phyloP scores from a whole-genome alignment of 176 grass and related monocot species.

The Raddia distichophylla region DNA sequence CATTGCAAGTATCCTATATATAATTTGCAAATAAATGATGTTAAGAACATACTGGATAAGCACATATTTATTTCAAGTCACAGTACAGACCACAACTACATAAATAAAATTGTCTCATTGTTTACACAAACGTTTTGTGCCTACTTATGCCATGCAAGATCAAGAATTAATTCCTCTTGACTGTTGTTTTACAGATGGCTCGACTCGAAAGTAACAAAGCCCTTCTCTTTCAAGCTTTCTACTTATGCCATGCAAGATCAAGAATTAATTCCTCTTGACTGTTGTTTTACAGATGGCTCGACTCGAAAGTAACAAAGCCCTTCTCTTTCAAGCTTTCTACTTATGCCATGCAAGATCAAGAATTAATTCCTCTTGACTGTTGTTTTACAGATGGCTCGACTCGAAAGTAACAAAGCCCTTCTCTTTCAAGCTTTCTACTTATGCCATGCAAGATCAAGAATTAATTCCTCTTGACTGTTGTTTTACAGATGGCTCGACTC shows the following conservation, averaged over 20 bases:
- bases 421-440: constrained; percentile 65
- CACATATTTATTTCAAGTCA: no score
- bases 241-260: constrained; percentile 13
- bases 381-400: constrained; percentile 40
- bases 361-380: not conserved
- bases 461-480: not conserved
- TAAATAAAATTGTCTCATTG: not conserved
- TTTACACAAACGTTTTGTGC: not conserved
- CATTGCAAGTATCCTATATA: no score
- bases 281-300: constrained; percentile 40
- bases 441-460: not conserved
- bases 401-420: constrained; percentile 59
- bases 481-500: constrained; percentile 40
- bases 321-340: constrained; percentile 69
- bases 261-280: not conserved
- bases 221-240: constrained; percentile 66
- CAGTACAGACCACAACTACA: not conserved
- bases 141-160: not conserved
- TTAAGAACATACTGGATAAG: no score
- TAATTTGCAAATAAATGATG: no score
- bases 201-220: constrained; percentile 48
- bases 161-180: not conserved
- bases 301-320: constrained; percentile 51
- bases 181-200: constrained; percentile 40
- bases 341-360: not conserved